Evolutionary conservation across 768 basidiomycete genomes (phyloP).

Genomic region (Leccinum truebloodii): DNA sequence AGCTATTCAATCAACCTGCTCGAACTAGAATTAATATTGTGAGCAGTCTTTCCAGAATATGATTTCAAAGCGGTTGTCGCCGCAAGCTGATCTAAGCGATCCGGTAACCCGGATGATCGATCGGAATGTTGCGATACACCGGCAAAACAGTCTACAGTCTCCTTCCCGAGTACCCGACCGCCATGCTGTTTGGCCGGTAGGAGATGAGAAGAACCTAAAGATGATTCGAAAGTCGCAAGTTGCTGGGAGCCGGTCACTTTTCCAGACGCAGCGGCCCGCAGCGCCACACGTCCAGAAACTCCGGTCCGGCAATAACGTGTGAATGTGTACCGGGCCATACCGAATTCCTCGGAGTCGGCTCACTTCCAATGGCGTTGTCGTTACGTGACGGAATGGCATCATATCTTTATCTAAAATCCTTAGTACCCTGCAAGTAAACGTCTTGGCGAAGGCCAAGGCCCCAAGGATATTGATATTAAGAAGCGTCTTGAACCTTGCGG

Average conservation of each 20-base stretch:
- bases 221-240: slow-evolving; percentile 38
- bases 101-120: background rate
- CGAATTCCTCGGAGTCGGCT: background rate
- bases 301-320: too few relatives aligned
- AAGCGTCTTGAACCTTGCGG: background rate
- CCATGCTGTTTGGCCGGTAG: slow-evolving; percentile 22
- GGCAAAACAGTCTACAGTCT: background rate
- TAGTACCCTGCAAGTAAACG: background rate
- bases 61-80: too few relatives aligned
- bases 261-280: too few relatives aligned
- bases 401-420: background rate
- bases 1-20: too few relatives aligned
- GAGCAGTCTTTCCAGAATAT: too few relatives aligned
- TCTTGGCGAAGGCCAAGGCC: background rate
- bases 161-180: slow-evolving; percentile 39
- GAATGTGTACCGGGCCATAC: background rate
- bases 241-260: too few relatives aligned
- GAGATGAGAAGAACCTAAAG: slow-evolving; percentile 67
- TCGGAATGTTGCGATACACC: background rate
- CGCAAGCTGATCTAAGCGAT: background rate
- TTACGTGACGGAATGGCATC: too few relatives aligned
- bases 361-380: too few relatives aligned
- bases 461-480: background rate
- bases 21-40: too few relatives aligned
- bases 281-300: too few relatives aligned